These are phyloP conservation scores for Rugosomyces carneus DNA, from an alignment of 1,284 basidiomycete species.

Conservation along the genomic window DNA sequence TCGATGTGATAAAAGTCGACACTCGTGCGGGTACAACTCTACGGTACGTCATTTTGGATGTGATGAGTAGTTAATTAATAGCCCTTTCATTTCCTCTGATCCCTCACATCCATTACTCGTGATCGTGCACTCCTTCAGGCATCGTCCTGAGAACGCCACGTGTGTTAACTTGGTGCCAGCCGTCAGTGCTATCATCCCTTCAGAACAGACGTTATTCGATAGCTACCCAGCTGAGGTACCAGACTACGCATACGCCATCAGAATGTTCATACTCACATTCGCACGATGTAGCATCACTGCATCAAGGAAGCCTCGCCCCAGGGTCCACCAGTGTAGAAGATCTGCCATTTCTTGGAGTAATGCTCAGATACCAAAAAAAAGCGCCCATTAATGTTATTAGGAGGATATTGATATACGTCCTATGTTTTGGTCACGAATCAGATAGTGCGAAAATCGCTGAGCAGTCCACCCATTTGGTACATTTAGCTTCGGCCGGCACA, in stretches of 20 bases:
- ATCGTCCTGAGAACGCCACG: too few relatives aligned
- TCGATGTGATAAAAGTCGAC: too few relatives aligned
- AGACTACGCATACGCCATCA: background rate
- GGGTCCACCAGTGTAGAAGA: too few relatives aligned
- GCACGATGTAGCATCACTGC: background rate
- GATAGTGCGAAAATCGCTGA: background rate
- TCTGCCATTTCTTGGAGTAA: too few relatives aligned
- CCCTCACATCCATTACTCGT: too few relatives aligned
- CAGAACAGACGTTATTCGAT: background rate
- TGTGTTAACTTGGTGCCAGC: too few relatives aligned
- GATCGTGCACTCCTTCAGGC: too few relatives aligned
- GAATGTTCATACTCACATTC: background rate
- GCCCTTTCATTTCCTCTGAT: too few relatives aligned
- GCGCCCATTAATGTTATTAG: background rate
- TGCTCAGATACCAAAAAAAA: background rate
- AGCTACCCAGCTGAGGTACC: background rate
- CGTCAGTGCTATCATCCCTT: too few relatives aligned
- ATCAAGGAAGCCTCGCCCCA: background rate
- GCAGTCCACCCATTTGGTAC: background rate
- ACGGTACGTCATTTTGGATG: too few relatives aligned
- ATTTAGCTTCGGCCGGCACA: background rate
- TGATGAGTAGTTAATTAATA: too few relatives aligned
- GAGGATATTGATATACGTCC: background rate
- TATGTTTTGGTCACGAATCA: background rate
- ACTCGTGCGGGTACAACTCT: too few relatives aligned